A percentile compares a stretch with the other conserved stretches of the same genome.
Conservation (phyloP, 371 early-diverging fungal genomes). For the Basidiobolus meristosporus region DNA sequence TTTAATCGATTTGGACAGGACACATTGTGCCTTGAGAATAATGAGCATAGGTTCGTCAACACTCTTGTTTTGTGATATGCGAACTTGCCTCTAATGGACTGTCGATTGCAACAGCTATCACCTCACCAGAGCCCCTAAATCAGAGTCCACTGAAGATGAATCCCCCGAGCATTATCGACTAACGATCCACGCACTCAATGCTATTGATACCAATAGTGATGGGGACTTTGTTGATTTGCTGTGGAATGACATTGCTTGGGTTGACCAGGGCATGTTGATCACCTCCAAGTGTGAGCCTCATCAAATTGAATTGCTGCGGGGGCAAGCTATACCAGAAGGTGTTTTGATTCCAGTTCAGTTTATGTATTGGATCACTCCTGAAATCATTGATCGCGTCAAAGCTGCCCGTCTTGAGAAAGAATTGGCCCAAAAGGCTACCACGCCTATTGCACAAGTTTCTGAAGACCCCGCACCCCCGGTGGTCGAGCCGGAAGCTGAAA, state of each 20-base stretch:
- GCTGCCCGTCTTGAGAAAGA: too few species aligned
- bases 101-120: slow-evolving; percentile 10
- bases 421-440: too few species aligned
- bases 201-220: slow-evolving; percentile 3
- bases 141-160: slow-evolving; percentile 3
- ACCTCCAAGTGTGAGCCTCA: too few species aligned
- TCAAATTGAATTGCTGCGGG: too few species aligned
- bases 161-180: not conserved
- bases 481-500: too few species aligned
- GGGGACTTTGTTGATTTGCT: slow-evolving; percentile 10
- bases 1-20: slow-evolving; percentile 11
- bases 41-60: slow-evolving; percentile 12
- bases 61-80: slow-evolving; percentile 9
- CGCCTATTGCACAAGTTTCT: too few species aligned
- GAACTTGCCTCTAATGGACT: slow-evolving; percentile 8
- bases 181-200: slow-evolving; percentile 6
- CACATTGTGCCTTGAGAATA: slow-evolving; percentile 11
- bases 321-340: too few species aligned
- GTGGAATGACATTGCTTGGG: slow-evolving; percentile 15
- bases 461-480: too few species aligned
- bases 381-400: too few species aligned
- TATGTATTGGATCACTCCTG: too few species aligned
- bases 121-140: slow-evolving; percentile 9
- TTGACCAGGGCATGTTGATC: slow-evolving; percentile 12
- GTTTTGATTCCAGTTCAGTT: too few species aligned